These are phyloP conservation scores for Salinomyces thailandicus DNA, from an alignment of 2,329 filamentous ascomycete genomes.

Conservation along the genomic window DNA sequence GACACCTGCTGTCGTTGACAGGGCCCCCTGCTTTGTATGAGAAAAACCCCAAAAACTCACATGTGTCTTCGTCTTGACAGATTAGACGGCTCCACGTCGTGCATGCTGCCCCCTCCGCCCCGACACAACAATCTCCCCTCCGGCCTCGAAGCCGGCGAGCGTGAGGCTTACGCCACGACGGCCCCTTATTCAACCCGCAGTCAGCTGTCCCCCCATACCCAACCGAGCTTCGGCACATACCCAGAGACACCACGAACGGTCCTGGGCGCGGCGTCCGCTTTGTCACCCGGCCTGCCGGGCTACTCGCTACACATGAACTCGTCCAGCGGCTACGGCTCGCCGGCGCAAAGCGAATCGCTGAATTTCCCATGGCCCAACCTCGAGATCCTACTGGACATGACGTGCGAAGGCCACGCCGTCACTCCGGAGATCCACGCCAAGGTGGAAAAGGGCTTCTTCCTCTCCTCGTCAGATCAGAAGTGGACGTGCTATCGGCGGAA, in stretches of 20 bases:
- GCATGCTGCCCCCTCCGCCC: conserved; percentile 21
- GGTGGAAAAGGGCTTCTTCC: conserved; percentile 85
- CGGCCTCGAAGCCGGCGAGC: conserved; percentile 18
- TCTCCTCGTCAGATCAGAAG: conserved; percentile 54
- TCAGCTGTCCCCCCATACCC: conserved; percentile 19
- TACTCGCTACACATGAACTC: conserved; percentile 20
- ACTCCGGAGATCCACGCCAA: conserved; percentile 65
- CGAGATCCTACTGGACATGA: conserved; percentile 49
- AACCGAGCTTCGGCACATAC: conserved; percentile 21
- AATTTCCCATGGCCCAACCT: conserved; percentile 38
- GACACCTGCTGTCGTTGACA: too few relatives aligned
- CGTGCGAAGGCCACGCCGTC: conserved; percentile 49
- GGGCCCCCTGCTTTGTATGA: neutral
- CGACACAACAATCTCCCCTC: conserved; percentile 16
- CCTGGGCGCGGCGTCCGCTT: conserved; percentile 16
- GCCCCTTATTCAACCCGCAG: conserved; percentile 18
- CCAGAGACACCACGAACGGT: conserved; percentile 23
- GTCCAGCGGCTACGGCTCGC: conserved; percentile 15
- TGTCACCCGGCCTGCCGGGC: conserved; percentile 8
- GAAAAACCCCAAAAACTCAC: conserved; percentile 14
- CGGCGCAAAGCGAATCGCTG: conserved; percentile 19
- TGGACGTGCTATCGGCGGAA: conserved; percentile 92
- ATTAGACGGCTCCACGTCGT: conserved; percentile 18
- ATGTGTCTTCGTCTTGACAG: conserved; percentile 20
- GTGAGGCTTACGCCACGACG: conserved; percentile 19